Conservation (phyloP, 768 basidiomycete species). For the Podaxis mareebaensis region DNA sequence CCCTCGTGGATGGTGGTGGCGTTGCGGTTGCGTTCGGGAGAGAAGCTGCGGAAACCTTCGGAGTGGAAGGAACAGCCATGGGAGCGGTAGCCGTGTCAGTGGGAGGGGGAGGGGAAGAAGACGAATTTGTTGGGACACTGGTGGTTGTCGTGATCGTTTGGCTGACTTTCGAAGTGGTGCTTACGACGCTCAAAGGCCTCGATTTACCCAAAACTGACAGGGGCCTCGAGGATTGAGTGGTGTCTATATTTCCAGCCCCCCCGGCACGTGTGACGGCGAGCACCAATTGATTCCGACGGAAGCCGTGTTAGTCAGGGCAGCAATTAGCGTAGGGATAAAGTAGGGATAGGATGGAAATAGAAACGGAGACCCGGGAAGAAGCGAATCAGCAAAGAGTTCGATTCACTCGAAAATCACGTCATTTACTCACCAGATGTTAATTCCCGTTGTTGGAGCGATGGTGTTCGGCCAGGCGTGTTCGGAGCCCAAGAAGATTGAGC, state of each 20-base stretch:
- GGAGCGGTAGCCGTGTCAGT: not conserved
- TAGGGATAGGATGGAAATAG: not conserved
- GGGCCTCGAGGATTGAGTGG: not conserved
- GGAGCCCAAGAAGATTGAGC: not conserved
- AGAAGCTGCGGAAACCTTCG: not conserved
- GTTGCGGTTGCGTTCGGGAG: not conserved
- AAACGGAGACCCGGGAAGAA: not conserved
- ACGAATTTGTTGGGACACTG: not conserved
- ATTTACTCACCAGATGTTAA: conserved; percentile 5
- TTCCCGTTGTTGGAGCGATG: conserved; percentile 13
- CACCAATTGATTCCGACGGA: not conserved
- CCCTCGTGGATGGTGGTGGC: not conserved
- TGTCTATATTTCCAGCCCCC: not conserved
- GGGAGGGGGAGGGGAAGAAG: not conserved
- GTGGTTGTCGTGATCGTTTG: not conserved
- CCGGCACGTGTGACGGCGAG: too few species aligned
- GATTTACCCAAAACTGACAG: not conserved
- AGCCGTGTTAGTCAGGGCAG: not conserved
- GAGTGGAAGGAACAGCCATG: not conserved
- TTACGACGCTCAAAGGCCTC: not conserved
- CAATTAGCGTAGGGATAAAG: not conserved
- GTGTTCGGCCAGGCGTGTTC: not conserved
- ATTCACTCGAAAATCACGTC: conserved; percentile 1
- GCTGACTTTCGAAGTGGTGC: not conserved
- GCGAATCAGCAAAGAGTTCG: not conserved